Evolutionary conservation across 1,139 yeast species (phyloP).

Genomic region (Yamadazyma dendronema): DNA sequence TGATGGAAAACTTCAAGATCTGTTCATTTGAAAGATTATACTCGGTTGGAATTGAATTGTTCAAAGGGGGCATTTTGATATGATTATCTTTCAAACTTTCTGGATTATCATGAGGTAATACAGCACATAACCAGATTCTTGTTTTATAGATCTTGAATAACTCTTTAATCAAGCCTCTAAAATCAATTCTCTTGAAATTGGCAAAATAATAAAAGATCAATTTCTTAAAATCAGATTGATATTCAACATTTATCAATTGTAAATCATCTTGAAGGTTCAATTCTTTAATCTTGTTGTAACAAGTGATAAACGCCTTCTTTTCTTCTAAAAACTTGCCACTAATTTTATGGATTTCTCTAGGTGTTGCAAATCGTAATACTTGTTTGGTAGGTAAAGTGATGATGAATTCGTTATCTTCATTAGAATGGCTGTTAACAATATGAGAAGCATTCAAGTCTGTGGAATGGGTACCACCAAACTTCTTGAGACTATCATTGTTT

Average conservation of each 20-base stretch:
- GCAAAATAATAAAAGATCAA: constrained; percentile 84
- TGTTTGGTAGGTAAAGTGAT: constrained; percentile 50
- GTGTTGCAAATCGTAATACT: constrained; percentile 49
- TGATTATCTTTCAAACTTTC: constrained; percentile 20
- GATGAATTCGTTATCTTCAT: constrained; percentile 47
- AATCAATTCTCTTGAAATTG: constrained; percentile 81
- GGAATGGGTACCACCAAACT: constrained; percentile 38
- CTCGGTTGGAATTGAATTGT: constrained; percentile 34
- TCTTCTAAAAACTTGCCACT: constrained; percentile 47
- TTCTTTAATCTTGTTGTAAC: constrained; percentile 46
- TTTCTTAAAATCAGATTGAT: constrained; percentile 93
- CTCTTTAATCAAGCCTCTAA: constrained; percentile 88
- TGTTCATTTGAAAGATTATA: constrained; percentile 44
- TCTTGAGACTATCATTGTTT: constrained; percentile 20
- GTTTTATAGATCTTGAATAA: constrained; percentile 92
- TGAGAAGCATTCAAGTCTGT: constrained; percentile 36
- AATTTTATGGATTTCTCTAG: constrained; percentile 44
- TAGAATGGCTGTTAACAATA: constrained; percentile 39
- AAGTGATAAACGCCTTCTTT: constrained; percentile 45
- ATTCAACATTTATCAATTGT: constrained; percentile 73
- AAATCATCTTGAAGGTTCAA: constrained; percentile 39
- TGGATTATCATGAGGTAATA: constrained; percentile 43
- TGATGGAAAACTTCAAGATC: constrained; percentile 39
- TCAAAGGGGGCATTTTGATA: constrained; percentile 12
- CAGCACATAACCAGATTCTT: constrained; percentile 96